Base-by-base conservation (phyloP, 2,329 filamentous ascomycete species). In the Fusarium oligoseptatum region DNA sequence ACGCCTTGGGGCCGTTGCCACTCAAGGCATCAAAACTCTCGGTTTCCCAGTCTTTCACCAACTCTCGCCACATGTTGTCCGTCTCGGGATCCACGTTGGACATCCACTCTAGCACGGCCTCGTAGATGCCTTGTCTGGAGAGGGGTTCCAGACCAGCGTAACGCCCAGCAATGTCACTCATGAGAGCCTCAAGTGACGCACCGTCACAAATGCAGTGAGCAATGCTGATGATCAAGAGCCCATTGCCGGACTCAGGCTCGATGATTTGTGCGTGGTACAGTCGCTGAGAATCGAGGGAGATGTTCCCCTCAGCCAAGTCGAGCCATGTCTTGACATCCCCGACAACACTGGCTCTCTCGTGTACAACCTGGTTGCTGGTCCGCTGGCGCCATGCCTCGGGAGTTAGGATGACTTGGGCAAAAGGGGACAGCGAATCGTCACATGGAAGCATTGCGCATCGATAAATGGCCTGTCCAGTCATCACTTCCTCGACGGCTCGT, bases 171-270 rank as follows among this genome's bases (percentile, higher is more conserved):
- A 73, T 60, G 1, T 73, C 71, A 5, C 17, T 22, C 50, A 71
- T 60, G 6, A 73, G 11, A 0, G 70, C 70, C 20, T 73, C 71
- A 0, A 73, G 52, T 1, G 71, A 73, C 1, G 70, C 55, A 0
- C 71, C 70, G 6, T 73, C 71, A 0, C 70, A 73, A 7, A 73
- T 63, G 4, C 71, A 73, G 4, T 73, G 71, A 0, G 71, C 70
- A 4, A 48, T 27, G 1, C 71, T 73, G 14, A 73, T 27, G 37
- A 63, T 14, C 24, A 73, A 6, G 2, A 73, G n/a, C 0, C 50
- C 37, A 43, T 14, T 0, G 8, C 43, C 36, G 0, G 55, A 27
- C 8, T 39, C 17, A 0, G 43, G 15, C 6, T 73, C 43, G 10
- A 73, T 34, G 0, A 73, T 11, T 3, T 73, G 70, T 0, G 67